Evolutionary conservation across 805 yeast species (phyloP).

Genomic region (Wickerhamiella lipophila): DNA sequence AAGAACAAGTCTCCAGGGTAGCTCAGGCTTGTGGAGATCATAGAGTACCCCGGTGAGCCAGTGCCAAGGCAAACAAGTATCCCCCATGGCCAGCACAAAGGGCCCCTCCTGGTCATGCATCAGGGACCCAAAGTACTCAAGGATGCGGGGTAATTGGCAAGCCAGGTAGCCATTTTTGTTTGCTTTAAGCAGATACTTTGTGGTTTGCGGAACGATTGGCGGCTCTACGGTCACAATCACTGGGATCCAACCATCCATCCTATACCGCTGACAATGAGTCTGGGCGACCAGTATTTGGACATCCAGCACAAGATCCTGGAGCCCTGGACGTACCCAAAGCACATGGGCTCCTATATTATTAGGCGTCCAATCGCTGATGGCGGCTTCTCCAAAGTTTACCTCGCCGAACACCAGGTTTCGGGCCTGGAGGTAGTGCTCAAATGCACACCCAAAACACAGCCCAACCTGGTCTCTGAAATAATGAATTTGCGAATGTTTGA

Average conservation of each 20-base stretch:
- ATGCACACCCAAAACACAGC: constrained; percentile 62
- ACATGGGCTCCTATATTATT: constrained; percentile 72
- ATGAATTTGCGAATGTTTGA: constrained; percentile 74
- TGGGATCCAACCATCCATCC: constrained; percentile 13
- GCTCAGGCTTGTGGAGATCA: constrained; percentile 12
- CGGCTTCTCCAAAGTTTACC: constrained; percentile 73
- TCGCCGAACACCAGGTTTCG: constrained; percentile 68
- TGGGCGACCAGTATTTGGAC: constrained; percentile 11
- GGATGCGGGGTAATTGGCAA: constrained; percentile 11
- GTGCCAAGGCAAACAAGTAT: constrained; percentile 14
- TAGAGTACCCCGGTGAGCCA: constrained; percentile 20
- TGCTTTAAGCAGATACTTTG: constrained; percentile 3
- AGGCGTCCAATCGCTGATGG: constrained; percentile 77
- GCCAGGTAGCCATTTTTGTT: constrained; percentile 13
- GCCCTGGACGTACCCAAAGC: constrained; percentile 29
- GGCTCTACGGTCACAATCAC: constrained; percentile 8
- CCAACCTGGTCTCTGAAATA: constrained; percentile 80
- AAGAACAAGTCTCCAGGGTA: not conserved
- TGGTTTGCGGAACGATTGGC: constrained; percentile 4
- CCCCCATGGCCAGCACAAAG: not conserved
- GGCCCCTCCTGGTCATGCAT: constrained; percentile 1
- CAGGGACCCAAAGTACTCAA: constrained; percentile 16
- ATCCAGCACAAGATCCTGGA: constrained; percentile 14
- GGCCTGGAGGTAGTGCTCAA: constrained; percentile 70
- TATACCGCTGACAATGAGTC: constrained; percentile 5